These are phyloP conservation scores for Pseudonitzschia multistriata DNA, from an alignment of 108 stramenopile genomes.

Conservation along the genomic window DNA sequence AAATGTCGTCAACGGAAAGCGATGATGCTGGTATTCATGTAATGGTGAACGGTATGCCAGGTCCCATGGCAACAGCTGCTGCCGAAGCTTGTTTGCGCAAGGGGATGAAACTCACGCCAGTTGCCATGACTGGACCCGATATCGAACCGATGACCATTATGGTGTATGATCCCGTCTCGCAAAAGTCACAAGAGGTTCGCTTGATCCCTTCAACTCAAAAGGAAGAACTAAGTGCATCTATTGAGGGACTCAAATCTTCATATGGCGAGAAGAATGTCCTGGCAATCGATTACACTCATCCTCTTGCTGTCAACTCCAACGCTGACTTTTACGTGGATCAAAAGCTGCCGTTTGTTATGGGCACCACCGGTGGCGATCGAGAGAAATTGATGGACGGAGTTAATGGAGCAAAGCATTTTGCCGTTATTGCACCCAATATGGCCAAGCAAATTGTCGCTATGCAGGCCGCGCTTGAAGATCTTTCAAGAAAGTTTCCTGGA, in stretches of 20 bases:
- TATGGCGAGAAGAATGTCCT: constrained; percentile 63
- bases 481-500: constrained; percentile 87
- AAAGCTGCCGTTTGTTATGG: constrained; percentile 92
- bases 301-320: constrained; percentile 94
- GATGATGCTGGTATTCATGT: constrained; percentile 28
- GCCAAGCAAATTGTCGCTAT: constrained; percentile 99
- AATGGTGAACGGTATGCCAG: constrained; percentile 95
- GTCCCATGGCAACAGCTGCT: constrained; percentile 93
- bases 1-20: constrained; percentile 7
- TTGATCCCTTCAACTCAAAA: constrained; percentile 69
- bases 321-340: constrained; percentile 84
- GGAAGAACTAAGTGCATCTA: constrained; percentile 54
- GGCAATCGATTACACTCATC: constrained; percentile 97
- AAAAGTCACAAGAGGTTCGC: constrained; percentile 54
- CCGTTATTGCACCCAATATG: constrained; percentile 99
- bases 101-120: constrained; percentile 75
- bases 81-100: constrained; percentile 92
- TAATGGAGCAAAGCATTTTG: constrained; percentile 68
- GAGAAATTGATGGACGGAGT: constrained; percentile 78
- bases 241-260: constrained; percentile 57
- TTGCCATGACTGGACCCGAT: constrained; percentile 90
- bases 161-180: constrained; percentile 66
- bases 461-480: constrained; percentile 90
- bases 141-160: constrained; percentile 67
- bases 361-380: constrained; percentile 93